A percentile compares a stretch with the other conserved stretches of the same genome.
Conservation (phyloP, 257 asterid species). For the Penstemon barbatus region DNA sequence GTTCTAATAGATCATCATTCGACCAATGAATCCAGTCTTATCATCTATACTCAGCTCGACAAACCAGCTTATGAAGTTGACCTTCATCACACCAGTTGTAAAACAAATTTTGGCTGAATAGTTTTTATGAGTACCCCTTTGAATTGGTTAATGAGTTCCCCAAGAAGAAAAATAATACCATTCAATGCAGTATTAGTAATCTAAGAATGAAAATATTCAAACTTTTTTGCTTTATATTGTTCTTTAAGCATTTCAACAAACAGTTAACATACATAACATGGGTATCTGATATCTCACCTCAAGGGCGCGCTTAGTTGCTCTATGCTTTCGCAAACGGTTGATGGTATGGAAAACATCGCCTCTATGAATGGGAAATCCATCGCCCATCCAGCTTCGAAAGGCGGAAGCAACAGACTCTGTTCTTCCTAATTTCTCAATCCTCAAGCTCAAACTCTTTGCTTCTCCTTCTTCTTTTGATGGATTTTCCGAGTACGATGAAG, state of each 20-base stretch:
- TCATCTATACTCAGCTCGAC: too few species aligned
- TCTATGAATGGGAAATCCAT: conserved; percentile 78
- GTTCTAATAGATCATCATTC: too few species aligned
- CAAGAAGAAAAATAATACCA: too few species aligned
- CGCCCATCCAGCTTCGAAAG: conserved; percentile 94
- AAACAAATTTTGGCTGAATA: too few species aligned
- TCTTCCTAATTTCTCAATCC: conserved; percentile 62
- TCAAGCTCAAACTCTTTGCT: conserved; percentile 53
- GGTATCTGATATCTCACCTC: conserved; percentile 53
- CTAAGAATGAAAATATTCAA: neutral
- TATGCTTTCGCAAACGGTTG: conserved; percentile 75
- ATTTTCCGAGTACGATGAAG: conserved; percentile 34
- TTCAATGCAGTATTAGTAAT: neutral
- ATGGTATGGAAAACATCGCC: conserved; percentile 72
- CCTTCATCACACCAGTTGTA: too few species aligned
- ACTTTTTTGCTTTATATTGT: neutral
- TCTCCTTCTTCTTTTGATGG: conserved; percentile 36
- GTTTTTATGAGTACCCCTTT: too few species aligned
- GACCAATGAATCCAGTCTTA: too few species aligned
- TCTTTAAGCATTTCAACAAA: conserved; percentile 44
- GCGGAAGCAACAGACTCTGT: conserved; percentile 64
- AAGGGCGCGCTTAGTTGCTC: conserved; percentile 64
- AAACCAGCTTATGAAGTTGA: too few species aligned
- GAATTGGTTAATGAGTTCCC: too few species aligned
- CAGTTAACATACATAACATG: conserved; percentile 32